phyloP scores from a whole-genome alignment of 495 filamentous ascomycete species.

The Penicillium alfredii region DNA sequence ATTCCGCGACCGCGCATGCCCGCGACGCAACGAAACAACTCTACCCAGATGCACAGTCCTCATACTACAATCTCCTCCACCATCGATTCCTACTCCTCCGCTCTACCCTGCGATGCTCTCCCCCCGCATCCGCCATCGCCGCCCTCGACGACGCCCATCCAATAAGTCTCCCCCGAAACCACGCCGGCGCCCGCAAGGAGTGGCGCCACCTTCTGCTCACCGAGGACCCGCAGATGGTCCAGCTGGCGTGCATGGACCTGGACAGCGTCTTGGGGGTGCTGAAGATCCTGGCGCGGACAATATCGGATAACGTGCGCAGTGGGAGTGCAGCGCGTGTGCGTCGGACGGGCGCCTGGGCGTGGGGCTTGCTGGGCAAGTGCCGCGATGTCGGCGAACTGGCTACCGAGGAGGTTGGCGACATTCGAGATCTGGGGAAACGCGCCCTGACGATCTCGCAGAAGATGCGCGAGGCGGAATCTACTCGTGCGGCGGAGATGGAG shows the following conservation, averaged over 20 bases:
- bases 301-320: constrained; percentile 39
- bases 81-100: constrained; percentile 56
- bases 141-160: constrained; percentile 53
- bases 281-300: constrained; percentile 31
- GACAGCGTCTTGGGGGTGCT: constrained; percentile 50
- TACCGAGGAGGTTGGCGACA: constrained; percentile 47
- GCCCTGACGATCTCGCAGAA: constrained; percentile 39
- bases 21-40: constrained; percentile 16
- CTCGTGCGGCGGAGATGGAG: constrained; percentile 14
- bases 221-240: constrained; percentile 58
- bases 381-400: constrained; percentile 42
- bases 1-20: not conserved
- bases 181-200: constrained; percentile 35
- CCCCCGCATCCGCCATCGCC: constrained; percentile 43
- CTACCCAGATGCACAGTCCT: constrained; percentile 47
- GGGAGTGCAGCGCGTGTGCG: constrained; percentile 42
- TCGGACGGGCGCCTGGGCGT: constrained; percentile 45
- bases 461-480: constrained; percentile 36
- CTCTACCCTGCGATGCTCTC: constrained; percentile 46
- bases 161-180: constrained; percentile 46
- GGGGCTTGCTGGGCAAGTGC: constrained; percentile 46
- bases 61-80: constrained; percentile 59
- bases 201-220: constrained; percentile 46
- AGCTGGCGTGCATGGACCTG: constrained; percentile 64
- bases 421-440: constrained; percentile 43